Evolutionary conservation across 192 early-diverging fungal species (phyloP).

Genomic region (Entomortierella chlamydospora): DNA sequence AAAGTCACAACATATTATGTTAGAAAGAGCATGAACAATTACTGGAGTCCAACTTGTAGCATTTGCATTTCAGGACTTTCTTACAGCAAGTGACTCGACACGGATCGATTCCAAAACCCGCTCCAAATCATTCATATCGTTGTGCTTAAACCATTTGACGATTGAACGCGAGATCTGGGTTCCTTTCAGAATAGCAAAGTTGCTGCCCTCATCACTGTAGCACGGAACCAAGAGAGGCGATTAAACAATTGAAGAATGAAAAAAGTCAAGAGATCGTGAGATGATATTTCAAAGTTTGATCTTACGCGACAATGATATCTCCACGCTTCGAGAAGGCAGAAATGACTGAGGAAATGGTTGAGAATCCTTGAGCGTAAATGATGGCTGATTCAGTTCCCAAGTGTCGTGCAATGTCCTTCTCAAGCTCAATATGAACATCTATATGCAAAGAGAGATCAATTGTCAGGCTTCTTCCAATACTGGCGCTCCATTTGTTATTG

Average conservation of each 20-base stretch:
- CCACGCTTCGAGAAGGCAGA: slow-evolving; percentile 97
- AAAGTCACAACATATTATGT: no score
- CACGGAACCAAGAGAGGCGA: no score
- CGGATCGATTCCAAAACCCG: slow-evolving; percentile 81
- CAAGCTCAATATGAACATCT: slow-evolving; percentile 95
- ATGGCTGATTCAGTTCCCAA: slow-evolving; percentile 87
- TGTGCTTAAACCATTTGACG: slow-evolving; percentile 93
- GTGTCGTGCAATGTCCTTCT: slow-evolving; percentile 84
- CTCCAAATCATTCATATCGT: slow-evolving; percentile 97
- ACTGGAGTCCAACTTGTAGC: no score
- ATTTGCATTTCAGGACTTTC: neutral
- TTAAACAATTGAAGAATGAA: neutral
- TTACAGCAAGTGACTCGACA: slow-evolving; percentile 68
- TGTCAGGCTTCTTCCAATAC: no score
- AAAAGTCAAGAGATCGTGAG: neutral
- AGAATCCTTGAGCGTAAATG: slow-evolving; percentile 95
- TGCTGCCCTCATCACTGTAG: slow-evolving; percentile 85
- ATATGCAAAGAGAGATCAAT: slow-evolving; percentile 27
- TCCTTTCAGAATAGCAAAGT: slow-evolving; percentile 89
- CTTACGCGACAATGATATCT: slow-evolving; percentile 89
- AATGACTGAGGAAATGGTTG: slow-evolving; percentile 91
- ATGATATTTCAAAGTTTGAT: neutral
- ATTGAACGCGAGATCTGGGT: slow-evolving; percentile 87
- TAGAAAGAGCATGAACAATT: neutral
- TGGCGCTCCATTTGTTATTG: no score